phyloP scores from a whole-genome alignment of 2,329 filamentous ascomycete genomes.

The Botrytis cinerea region DNA sequence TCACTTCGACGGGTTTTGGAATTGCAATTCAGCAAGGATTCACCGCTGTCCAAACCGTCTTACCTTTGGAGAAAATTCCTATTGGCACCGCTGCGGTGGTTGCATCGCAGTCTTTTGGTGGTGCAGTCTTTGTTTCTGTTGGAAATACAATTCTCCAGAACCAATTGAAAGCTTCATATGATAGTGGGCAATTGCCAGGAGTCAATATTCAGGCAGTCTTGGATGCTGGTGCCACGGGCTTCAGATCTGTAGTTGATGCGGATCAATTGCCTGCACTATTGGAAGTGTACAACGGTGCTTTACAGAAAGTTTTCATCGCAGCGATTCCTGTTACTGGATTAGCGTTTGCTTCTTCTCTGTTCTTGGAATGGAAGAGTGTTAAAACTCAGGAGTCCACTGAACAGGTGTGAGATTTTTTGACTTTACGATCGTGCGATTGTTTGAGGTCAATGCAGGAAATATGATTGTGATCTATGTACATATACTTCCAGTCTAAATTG shows the following conservation, averaged over 20 bases:
- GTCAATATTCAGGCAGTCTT: slow-evolving; percentile 37
- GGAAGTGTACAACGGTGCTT: slow-evolving; percentile 53
- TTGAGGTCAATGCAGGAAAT: neutral
- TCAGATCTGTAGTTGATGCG: slow-evolving; percentile 48
- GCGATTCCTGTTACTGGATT: slow-evolving; percentile 51
- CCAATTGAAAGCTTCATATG: slow-evolving; percentile 28
- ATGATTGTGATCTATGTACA: neutral
- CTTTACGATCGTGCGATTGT: neutral
- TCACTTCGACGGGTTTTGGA: slow-evolving; percentile 37
- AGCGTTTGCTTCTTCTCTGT: slow-evolving; percentile 51
- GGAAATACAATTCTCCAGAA: slow-evolving; percentile 48
- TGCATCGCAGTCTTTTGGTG: slow-evolving; percentile 48
- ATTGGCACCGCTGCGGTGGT: slow-evolving; percentile 48
- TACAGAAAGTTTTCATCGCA: slow-evolving; percentile 56
- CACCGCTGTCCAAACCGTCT: slow-evolving; percentile 38
- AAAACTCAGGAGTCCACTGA: slow-evolving; percentile 17
- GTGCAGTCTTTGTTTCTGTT: slow-evolving; percentile 51
- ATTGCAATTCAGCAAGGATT: slow-evolving; percentile 39
- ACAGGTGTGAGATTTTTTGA: neutral
- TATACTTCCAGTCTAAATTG: neutral
- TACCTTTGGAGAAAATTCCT: slow-evolving; percentile 44
- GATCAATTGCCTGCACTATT: slow-evolving; percentile 50
- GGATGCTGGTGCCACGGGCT: slow-evolving; percentile 45
- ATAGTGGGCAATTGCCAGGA: slow-evolving; percentile 28
- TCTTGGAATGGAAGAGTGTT: slow-evolving; percentile 52